Evolutionary conservation across 305 asterid species (phyloP).

Genomic region (Solanum aculeatissimum): DNA sequence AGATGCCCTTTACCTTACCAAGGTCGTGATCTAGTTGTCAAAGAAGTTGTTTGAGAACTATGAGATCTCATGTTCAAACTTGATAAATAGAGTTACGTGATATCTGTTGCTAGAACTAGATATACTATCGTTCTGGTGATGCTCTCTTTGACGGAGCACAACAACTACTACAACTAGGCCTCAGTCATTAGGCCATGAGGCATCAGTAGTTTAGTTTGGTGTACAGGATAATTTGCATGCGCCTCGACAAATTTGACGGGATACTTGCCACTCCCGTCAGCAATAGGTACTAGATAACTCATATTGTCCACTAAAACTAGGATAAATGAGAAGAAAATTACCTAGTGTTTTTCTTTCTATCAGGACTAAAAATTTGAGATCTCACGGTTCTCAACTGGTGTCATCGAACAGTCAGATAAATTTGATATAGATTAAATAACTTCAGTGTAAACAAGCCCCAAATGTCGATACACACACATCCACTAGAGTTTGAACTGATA

Average conservation of each 20-base stretch:
- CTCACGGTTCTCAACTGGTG: neutral
- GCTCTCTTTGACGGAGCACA: neutral
- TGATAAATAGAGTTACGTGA: too few species aligned
- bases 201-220: neutral
- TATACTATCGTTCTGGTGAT: too few species aligned
- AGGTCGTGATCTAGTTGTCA: too few species aligned
- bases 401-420: neutral
- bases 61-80: too few species aligned
- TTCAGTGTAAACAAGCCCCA: neutral
- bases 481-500: neutral
- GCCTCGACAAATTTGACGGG: too few species aligned
- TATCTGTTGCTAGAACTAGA: neutral
- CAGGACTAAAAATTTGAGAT: neutral
- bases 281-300: neutral
- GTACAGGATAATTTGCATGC: neutral
- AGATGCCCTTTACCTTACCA: neutral
- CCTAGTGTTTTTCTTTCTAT: neutral
- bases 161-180: neutral
- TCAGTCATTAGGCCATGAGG: neutral
- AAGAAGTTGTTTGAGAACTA: too few species aligned
- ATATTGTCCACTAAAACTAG: neutral
- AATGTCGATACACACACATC: too few species aligned
- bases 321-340: too few species aligned
- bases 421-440: neutral
- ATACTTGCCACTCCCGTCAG: neutral